These are phyloP conservation scores for Termitomyces sp. DNA, from an alignment of 1,284 basidiomycete genomes.

Conservation along the genomic window DNA sequence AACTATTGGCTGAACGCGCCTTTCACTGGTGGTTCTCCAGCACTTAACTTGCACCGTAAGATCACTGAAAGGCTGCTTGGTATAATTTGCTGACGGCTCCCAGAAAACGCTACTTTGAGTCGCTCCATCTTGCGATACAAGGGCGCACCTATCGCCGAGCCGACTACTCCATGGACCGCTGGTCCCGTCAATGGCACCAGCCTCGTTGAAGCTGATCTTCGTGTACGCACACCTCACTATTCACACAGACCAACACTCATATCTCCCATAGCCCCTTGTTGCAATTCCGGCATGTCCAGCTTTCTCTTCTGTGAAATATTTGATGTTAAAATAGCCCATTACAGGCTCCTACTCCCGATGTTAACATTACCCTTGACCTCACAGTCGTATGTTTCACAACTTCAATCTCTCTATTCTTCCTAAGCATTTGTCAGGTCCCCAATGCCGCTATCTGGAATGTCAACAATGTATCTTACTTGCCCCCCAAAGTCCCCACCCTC, in stretches of 20 bases:
- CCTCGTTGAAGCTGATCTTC: slow-evolving; percentile 20
- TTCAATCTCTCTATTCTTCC: background rate
- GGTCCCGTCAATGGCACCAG: slow-evolving; percentile 24
- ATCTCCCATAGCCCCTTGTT: slow-evolving; percentile 7
- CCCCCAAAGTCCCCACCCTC: slow-evolving; percentile 21
- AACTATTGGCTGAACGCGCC: slow-evolving; percentile 35
- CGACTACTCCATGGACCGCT: slow-evolving; percentile 21
- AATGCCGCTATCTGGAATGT: slow-evolving; percentile 22
- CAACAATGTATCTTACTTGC: slow-evolving; percentile 21
- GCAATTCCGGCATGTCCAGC: slow-evolving; percentile 1
- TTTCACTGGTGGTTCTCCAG: slow-evolving; percentile 17
- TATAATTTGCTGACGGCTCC: background rate
- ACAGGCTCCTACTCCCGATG: slow-evolving; percentile 17
- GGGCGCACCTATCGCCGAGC: slow-evolving; percentile 29
- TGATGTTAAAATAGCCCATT: background rate
- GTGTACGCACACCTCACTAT: slow-evolving; percentile 7
- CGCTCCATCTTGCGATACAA: slow-evolving; percentile 28
- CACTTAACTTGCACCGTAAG: slow-evolving; percentile 19
- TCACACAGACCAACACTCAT: background rate
- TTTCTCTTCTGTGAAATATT: background rate
- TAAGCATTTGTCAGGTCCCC: slow-evolving; percentile 9
- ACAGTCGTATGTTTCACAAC: slow-evolving; percentile 13
- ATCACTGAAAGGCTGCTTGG: background rate
- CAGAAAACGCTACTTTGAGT: slow-evolving; percentile 20
- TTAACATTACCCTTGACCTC: slow-evolving; percentile 20